Evolutionary conservation across 176 grass and related monocot genomes (phyloP), one percentile per base, ranked within the genome.

Genomic region (Paspalum vaginatum): DNA sequence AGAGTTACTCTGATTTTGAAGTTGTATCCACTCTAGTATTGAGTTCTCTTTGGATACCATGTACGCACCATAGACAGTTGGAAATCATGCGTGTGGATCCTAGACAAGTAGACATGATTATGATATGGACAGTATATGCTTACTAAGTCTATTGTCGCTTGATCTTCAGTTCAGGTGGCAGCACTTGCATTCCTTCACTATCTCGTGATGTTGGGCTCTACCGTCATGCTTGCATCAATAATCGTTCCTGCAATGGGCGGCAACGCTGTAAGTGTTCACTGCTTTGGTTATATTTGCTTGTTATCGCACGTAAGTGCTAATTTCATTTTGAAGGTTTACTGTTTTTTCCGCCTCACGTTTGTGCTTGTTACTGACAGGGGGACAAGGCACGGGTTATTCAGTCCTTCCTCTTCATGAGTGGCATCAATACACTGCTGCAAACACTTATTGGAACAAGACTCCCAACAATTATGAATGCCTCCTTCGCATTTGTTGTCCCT

Each of bases 311-410:
- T 12, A 38, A 41, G 48, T 81, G 65, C 18, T 21, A 72, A 12
- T 81, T 91, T 77, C 75, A 11, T n/a, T 80, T 70, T 65, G 58
- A 65, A 61, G 44, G 76, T 73, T 27, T 24, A 71, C 12, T 83
- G 22, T 61, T 87, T 44, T 44, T 70, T 17, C 24, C 20, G 49
- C 17, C 58, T 18, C 55, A 38, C 59, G 61, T 85, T 79, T 70
- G 43, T 69, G 50, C 24, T 81, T 86, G 24, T 87, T 84, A 63
- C 24, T 69, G 44, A 87, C 60, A 75, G 97, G 93, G 91, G 41
- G 97, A 99, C 70, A 99, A 99, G 77, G 97, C 97, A 64, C 90
- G 93, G 5, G 84, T 96, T 49, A 99, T 99, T 87, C 91, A 99
- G 38, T 88, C 97, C 0, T 83, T 99, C 65, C 74, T 99, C 24